These are phyloP conservation scores for Citeromyces hawaiiensis DNA, from an alignment of 1,139 yeast species.

Conservation along the genomic window DNA sequence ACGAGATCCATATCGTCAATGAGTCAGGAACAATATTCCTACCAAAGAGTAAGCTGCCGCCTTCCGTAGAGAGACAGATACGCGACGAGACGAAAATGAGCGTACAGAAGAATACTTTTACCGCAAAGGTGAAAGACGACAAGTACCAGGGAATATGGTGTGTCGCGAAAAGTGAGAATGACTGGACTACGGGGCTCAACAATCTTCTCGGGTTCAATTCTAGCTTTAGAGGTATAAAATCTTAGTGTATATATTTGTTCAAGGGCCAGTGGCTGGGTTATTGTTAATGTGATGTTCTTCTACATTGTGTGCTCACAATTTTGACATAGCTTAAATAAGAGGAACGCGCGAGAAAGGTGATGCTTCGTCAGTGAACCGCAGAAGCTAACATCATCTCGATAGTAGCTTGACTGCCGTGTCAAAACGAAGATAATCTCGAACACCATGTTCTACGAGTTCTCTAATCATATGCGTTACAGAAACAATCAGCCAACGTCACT, in stretches of 20 bases:
- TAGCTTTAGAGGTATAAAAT: slow-evolving; percentile 36
- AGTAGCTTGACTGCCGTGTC: too few relatives aligned
- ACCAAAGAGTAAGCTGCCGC: slow-evolving; percentile 28
- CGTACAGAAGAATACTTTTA: neutral
- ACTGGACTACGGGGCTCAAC: slow-evolving; percentile 86
- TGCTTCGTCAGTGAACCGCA: too few relatives aligned
- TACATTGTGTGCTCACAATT: too few relatives aligned
- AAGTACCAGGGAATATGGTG: slow-evolving; percentile 67
- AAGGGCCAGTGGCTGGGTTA: too few relatives aligned
- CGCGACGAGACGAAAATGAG: neutral
- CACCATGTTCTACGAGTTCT: too few relatives aligned
- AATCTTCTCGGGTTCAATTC: slow-evolving; percentile 82
- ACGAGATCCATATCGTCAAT: slow-evolving; percentile 58
- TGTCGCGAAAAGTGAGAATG: slow-evolving; percentile 67
- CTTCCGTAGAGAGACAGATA: slow-evolving; percentile 5
- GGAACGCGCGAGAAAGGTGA: too few relatives aligned
- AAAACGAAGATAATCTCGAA: too few relatives aligned
- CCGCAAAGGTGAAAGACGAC: slow-evolving; percentile 3
- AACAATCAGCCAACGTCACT: too few relatives aligned
- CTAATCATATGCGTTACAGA: too few relatives aligned
- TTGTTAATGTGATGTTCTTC: too few relatives aligned
- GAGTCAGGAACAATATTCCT: slow-evolving; percentile 43
- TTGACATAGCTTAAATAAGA: too few relatives aligned
- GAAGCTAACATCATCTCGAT: too few relatives aligned
- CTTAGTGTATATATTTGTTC: neutral